Evolutionary conservation across 371 early-diverging fungal species (phyloP), one percentile per base, ranked within the genome.

Genomic region (Rhizopus microsporus): DNA sequence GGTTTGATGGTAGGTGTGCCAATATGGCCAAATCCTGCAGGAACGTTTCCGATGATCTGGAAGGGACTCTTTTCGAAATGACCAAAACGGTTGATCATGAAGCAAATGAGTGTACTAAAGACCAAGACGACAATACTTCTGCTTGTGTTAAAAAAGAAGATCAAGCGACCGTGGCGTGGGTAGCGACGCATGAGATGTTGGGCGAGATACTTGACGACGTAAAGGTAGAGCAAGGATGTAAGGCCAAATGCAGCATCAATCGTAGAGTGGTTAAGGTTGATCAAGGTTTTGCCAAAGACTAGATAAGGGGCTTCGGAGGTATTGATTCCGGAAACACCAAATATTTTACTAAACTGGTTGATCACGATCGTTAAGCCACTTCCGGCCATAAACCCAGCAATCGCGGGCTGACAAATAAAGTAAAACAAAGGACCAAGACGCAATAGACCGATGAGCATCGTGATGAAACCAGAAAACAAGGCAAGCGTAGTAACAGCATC

Each of bases 351-450:
- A 15, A 91, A 62, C 69, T 95, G 94, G 46, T 81, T 82, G 65
- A 91, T 83, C 33, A 94, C 82, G 63, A 95, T 92, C 5, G 82
- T 87, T 2, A 88, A 61, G 0, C 89, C 92, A 38, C 89, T 87
- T 4, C 91, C 90, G 4, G 88, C 80, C 60, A 88, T 88, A 50
- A 91, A 91, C 0, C 92, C 92, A 8, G 82, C 77, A 37, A 92
- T 79, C 2, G 87, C 90, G 0, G 88, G 85, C 12, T 81, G 78
- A 15, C 91, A 87, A 52, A 95, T 92, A 57, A 94, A 92, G 55
- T 93, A 90, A 45, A 92, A 87, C 5, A 95, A 66, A 47, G 91
- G 76, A 3, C 94, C 94, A 4, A 94, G 72, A 1, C 89, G 84
- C 23, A 94, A 59, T 7, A 92, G 45, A 16, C 94, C 91, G n/a